These are phyloP conservation scores for Amoebophrya sp. DNA, from an alignment of 169 alveolate genomes.

Conservation along the genomic window DNA sequence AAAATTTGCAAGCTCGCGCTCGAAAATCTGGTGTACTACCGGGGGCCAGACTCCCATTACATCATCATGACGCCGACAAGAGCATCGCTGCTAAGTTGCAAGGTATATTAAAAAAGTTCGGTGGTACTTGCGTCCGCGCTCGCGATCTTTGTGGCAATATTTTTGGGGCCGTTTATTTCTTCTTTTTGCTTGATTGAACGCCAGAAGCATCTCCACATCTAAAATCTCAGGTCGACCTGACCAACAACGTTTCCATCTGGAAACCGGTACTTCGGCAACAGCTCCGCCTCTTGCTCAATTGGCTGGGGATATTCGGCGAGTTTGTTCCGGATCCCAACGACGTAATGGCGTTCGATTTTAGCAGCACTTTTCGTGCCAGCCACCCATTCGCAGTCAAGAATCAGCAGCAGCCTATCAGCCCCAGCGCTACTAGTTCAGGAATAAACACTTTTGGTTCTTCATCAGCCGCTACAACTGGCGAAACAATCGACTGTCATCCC, in stretches of 20 bases:
- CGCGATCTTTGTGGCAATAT: no score
- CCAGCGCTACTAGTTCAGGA: no score
- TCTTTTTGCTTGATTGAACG: no score
- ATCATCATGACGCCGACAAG: slow-evolving; percentile 7
- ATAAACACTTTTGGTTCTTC: no score
- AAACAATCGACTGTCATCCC: no score
- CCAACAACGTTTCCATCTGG: not conserved
- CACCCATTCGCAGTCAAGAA: not conserved
- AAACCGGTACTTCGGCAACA: not conserved
- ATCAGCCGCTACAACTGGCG: no score
- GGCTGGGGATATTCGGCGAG: not conserved
- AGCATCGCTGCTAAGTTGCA: not conserved
- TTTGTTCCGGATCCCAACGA: not conserved
- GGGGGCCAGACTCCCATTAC: not conserved
- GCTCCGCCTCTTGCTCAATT: not conserved
- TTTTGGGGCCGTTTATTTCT: no score
- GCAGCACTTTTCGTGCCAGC: not conserved
- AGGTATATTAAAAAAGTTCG: no score
- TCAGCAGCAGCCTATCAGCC: not conserved
- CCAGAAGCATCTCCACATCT: no score
- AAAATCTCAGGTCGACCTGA: not conserved
- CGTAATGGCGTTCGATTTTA: slow-evolving; percentile 8
- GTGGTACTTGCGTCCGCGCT: no score
- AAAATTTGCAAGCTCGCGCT: not conserved
- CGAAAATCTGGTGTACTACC: not conserved